Conservation (phyloP, 1,284 basidiomycete genomes). For the Austroboletus novae-zelandiae region DNA sequence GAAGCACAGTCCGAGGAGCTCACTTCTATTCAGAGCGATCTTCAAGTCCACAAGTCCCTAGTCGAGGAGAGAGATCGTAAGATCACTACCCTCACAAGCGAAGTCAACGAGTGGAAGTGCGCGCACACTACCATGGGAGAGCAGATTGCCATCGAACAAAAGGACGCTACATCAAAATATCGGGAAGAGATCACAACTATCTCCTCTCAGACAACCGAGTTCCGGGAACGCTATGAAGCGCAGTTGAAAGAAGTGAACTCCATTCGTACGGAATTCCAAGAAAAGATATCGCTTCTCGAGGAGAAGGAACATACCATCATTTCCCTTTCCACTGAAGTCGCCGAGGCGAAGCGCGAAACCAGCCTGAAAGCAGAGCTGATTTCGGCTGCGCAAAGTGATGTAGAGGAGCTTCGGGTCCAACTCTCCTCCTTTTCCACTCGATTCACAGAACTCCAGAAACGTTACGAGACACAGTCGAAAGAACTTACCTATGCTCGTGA, state of each 20-base stretch:
- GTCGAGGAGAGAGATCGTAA: slow-evolving; percentile 1
- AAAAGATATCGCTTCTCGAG: neutral
- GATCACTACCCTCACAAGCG: neutral
- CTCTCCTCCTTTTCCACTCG: slow-evolving; percentile 1
- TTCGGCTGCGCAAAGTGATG: neutral
- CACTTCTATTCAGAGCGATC: neutral
- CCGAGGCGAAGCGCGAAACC: neutral
- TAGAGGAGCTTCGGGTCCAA: slow-evolving; percentile 5
- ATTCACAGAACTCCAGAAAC: slow-evolving; percentile 1
- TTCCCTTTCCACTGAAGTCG: neutral
- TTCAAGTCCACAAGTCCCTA: neutral
- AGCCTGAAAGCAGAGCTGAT: neutral
- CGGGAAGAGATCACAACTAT: neutral
- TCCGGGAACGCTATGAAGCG: slow-evolving; percentile 4
- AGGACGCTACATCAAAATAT: slow-evolving; percentile 1
- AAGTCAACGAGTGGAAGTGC: neutral
- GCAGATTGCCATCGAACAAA: neutral
- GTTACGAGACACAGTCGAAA: neutral
- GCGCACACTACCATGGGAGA: neutral
- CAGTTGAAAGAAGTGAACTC: slow-evolving; percentile 7
- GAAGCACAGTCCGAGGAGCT: neutral
- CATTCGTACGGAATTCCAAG: slow-evolving; percentile 5
- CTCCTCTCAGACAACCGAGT: neutral
- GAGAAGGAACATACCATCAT: slow-evolving; percentile 5
- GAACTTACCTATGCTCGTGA: slow-evolving; percentile 2